Conservation (phyloP, 2,329 filamentous ascomycete species). For the Pezicula neosporulosa region DNA sequence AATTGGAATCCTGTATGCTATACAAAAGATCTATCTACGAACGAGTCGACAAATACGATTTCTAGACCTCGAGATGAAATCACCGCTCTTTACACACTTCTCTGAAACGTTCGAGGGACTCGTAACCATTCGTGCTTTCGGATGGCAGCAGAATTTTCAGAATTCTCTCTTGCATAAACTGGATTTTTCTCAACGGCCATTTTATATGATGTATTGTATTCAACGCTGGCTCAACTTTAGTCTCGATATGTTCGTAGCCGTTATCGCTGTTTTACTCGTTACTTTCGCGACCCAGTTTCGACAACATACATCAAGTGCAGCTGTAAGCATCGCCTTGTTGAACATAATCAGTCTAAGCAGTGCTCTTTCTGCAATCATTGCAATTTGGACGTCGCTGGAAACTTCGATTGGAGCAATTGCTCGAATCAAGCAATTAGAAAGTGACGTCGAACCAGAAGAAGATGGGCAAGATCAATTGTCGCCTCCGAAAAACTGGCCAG, state of each 20-base stretch:
- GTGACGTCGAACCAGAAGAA: slow-evolving; percentile 36
- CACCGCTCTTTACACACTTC: slow-evolving; percentile 43
- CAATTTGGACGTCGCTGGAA: slow-evolving; percentile 52
- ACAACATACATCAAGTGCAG: not conserved
- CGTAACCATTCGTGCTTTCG: slow-evolving; percentile 41
- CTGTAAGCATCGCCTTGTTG: slow-evolving; percentile 34
- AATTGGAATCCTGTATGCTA: slow-evolving; percentile 13
- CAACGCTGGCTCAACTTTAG: slow-evolving; percentile 42
- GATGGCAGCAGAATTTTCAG: slow-evolving; percentile 30
- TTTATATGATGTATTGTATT: slow-evolving; percentile 40
- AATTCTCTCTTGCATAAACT: slow-evolving; percentile 13
- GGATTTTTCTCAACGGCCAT: slow-evolving; percentile 39
- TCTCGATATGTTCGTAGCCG: slow-evolving; percentile 38
- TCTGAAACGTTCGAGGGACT: slow-evolving; percentile 41
- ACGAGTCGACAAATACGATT: slow-evolving; percentile 44
- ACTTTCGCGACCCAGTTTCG: slow-evolving; percentile 5
- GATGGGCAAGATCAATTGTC: slow-evolving; percentile 27
- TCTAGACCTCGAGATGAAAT: slow-evolving; percentile 39
- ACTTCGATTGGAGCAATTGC: slow-evolving; percentile 53
- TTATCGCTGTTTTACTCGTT: slow-evolving; percentile 22
- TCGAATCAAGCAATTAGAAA: slow-evolving; percentile 49
- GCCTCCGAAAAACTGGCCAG: slow-evolving; percentile 5
- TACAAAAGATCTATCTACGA: slow-evolving; percentile 40
- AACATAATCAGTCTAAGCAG: slow-evolving; percentile 29
- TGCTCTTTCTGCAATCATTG: slow-evolving; percentile 38